Evolutionary conservation across 1,139 yeast species (phyloP).

Genomic region (Pneumocystis canis): DNA sequence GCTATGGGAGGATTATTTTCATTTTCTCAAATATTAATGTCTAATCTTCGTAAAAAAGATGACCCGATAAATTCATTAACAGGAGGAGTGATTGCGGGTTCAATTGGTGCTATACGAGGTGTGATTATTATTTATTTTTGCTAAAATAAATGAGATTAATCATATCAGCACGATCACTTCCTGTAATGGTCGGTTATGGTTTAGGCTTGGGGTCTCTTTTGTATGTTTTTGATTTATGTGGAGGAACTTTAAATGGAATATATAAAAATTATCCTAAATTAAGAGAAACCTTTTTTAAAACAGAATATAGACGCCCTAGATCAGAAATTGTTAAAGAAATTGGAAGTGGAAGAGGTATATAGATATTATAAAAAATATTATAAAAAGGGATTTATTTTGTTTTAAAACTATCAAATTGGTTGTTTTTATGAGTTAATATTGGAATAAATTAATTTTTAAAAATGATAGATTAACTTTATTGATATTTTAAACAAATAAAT

Average conservation of each 20-base stretch:
- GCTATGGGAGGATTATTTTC: constrained; percentile 30
- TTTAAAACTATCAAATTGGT: too few relatives aligned
- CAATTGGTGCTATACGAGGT: constrained; percentile 28
- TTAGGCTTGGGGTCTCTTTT: constrained; percentile 26
- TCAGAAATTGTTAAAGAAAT: constrained; percentile 10
- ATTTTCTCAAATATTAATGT: constrained; percentile 27
- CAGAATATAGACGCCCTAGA: constrained; percentile 11
- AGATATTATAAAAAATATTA: background rate
- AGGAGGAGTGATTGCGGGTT: constrained; percentile 40
- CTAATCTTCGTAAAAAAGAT: constrained; percentile 32
- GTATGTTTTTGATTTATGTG: constrained; percentile 22
- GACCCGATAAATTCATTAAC: constrained; percentile 34
- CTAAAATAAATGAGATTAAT: background rate
- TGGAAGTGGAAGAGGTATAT: background rate
- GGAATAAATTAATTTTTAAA: too few relatives aligned
- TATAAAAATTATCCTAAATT: constrained; percentile 6
- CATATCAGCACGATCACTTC: constrained; percentile 23
- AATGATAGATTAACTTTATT: too few relatives aligned
- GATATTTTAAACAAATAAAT: too few relatives aligned
- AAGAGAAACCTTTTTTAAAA: constrained; percentile 5
- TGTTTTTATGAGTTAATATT: too few relatives aligned
- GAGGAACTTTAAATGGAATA: constrained; percentile 9
- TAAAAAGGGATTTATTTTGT: background rate
- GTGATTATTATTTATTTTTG: constrained; percentile 8
- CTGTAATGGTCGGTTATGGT: constrained; percentile 35